phyloP scores from a whole-genome alignment of 768 basidiomycete genomes.

The Galerina marginata region DNA sequence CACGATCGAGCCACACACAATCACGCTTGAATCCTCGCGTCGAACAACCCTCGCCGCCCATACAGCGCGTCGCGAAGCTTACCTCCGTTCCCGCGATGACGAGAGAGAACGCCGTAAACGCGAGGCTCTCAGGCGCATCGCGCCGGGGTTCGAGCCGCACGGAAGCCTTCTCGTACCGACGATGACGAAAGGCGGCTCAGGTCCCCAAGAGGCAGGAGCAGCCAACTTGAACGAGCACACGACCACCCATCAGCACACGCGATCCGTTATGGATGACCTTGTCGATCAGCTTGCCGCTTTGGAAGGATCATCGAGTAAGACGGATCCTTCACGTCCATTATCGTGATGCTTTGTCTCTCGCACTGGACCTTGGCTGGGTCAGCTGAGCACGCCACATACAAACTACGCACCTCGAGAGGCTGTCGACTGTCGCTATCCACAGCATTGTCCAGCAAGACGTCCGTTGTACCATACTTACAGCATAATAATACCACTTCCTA shows the following conservation, averaged over 20 bases:
- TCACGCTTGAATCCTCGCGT: conserved; percentile 77
- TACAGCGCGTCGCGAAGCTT: conserved; percentile 69
- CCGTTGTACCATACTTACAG: no score
- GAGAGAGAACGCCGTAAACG: conserved; percentile 71
- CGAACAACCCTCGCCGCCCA: conserved; percentile 69
- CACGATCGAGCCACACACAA: conserved; percentile 86
- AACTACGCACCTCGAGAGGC: no score
- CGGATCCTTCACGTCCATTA: background rate
- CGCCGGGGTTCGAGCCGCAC: conserved; percentile 83
- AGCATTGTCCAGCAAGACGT: no score
- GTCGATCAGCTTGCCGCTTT: conserved; percentile 82
- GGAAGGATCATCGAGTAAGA: conserved; percentile 36
- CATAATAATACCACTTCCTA: no score
- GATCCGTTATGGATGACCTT: conserved; percentile 80
- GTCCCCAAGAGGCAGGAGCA: conserved; percentile 5
- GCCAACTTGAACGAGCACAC: conserved; percentile 3
- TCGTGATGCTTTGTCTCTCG: background rate
- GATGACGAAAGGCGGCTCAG: conserved; percentile 40
- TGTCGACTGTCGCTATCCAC: no score
- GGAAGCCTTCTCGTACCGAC: conserved; percentile 64
- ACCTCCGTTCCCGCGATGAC: conserved; percentile 74
- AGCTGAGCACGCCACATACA: no score
- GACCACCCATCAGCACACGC: conserved; percentile 30
- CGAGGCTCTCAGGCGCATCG: conserved; percentile 76
- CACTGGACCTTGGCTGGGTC: background rate